These are phyloP conservation scores for Rhynchospora breviuscula DNA, from an alignment of 176 grass and related monocot species.

Conservation along the genomic window DNA sequence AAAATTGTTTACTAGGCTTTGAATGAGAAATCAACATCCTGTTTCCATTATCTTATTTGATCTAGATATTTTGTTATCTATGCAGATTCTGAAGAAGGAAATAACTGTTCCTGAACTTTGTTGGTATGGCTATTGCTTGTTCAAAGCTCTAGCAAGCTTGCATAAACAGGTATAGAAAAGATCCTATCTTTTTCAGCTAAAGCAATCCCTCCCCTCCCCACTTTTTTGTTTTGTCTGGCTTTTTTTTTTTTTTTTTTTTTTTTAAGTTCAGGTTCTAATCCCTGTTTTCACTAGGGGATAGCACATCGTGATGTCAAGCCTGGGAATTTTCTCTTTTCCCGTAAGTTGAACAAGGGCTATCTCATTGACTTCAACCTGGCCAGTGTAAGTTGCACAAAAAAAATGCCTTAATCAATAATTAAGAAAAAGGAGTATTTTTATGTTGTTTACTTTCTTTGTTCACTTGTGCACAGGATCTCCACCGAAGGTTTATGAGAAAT, in stretches of 20 bases:
- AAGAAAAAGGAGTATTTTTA: slow-evolving; percentile 14
- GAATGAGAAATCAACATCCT: background rate
- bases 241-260: background rate
- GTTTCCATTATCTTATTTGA: background rate
- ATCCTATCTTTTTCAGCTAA: background rate
- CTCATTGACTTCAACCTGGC: slow-evolving; percentile 98
- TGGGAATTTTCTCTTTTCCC: slow-evolving; percentile 93
- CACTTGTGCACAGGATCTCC: slow-evolving; percentile 55
- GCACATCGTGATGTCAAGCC: slow-evolving; percentile 93
- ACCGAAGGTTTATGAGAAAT: slow-evolving; percentile 59
- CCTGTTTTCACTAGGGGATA: slow-evolving; percentile 46
- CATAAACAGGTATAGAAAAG: slow-evolving; percentile 63
- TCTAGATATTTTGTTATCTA: slow-evolving; percentile 24
- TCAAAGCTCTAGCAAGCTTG: slow-evolving; percentile 75
- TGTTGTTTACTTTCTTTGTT: slow-evolving; percentile 1
- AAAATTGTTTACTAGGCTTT: background rate
- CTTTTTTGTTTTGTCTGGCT: background rate
- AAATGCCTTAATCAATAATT: background rate
- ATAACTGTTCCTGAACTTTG: slow-evolving; percentile 53
- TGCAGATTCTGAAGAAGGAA: slow-evolving; percentile 74
- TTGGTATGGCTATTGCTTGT: slow-evolving; percentile 83
- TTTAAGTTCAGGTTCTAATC: background rate
- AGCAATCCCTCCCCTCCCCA: background rate
- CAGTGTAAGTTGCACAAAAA: slow-evolving; percentile 48
- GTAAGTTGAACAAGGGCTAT: slow-evolving; percentile 57